A percentile compares a stretch with the other conserved stretches of the same genome.
phyloP scores from a whole-genome alignment of 169 alveolate species.

The Miamiensis avidus region DNA sequence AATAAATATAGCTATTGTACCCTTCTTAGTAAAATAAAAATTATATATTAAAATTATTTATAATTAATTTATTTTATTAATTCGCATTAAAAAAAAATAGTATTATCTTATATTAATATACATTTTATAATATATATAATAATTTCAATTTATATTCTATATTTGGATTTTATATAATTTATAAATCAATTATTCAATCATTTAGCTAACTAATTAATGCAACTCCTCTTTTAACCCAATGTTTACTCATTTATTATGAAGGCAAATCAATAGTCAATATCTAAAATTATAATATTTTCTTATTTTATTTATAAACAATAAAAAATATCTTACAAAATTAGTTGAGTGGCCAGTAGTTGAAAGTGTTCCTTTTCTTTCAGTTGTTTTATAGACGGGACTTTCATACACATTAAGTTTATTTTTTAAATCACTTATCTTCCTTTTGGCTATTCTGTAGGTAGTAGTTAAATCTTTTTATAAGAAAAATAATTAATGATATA shows the following conservation, averaged over 20 bases:
- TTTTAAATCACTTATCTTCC: not conserved
- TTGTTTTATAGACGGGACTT: conserved; percentile 57
- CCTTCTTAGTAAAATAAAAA: too few relatives aligned
- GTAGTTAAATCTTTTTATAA: not conserved
- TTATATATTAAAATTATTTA: too few relatives aligned
- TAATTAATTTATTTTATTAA: too few relatives aligned
- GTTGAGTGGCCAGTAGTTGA: conserved; percentile 64
- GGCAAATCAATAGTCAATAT: conserved; percentile 8
- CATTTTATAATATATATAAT: too few relatives aligned
- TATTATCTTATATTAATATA: too few relatives aligned
- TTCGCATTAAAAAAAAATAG: too few relatives aligned
- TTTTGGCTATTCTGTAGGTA: not conserved
- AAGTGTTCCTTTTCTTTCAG: conserved; percentile 55
- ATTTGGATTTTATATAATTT: too few relatives aligned
- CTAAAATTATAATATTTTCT: not conserved
- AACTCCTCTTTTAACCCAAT: conserved; percentile 63
- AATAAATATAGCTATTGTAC: too few relatives aligned
- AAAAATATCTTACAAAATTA: conserved; percentile 37
- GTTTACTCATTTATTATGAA: conserved; percentile 37
- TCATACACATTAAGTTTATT: not conserved
- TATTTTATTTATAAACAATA: not conserved
- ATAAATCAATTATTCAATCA: too few relatives aligned
- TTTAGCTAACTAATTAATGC: conserved; percentile 54
- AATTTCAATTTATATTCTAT: too few relatives aligned
- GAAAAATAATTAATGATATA: not conserved